A percentile compares a stretch with the other conserved stretches of the same genome.
Conservation (phyloP, 116 monocot species). For the Posidonia oceanica region DNA sequence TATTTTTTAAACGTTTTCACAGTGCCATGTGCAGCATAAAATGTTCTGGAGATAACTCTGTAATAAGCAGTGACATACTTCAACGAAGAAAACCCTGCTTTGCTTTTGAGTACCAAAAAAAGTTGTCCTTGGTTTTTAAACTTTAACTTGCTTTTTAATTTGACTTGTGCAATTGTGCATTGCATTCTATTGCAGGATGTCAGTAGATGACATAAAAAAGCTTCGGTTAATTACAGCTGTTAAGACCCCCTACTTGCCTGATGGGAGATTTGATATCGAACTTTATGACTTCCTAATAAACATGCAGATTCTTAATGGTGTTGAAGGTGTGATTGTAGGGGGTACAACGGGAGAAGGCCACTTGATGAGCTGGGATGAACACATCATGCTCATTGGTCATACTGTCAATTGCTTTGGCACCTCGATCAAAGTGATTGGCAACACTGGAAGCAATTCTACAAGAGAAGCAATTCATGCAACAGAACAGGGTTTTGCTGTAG, state of each 20-base stretch:
- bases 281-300: conserved; percentile 67
- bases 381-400: conserved; percentile 85
- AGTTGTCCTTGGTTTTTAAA: too few species aligned
- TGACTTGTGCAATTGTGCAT: background rate
- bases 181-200: conserved; percentile 32
- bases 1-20: too few species aligned
- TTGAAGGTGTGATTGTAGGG: conserved; percentile 87
- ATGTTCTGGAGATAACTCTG: too few species aligned
- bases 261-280: conserved; percentile 90
- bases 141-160: background rate
- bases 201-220: conserved; percentile 54
- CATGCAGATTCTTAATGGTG: conserved; percentile 71
- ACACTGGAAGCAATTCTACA: conserved; percentile 88
- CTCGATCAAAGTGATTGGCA: conserved; percentile 72
- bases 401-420: conserved; percentile 76
- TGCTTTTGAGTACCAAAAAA: too few species aligned
- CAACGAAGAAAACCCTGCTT: too few species aligned
- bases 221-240: conserved; percentile 74
- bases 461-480: conserved; percentile 76
- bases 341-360: conserved; percentile 96
- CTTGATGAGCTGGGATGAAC: conserved; percentile 90
- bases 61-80: too few species aligned
- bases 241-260: conserved; percentile 82
- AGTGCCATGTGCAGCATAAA: too few species aligned
- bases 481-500: conserved; percentile 91